Evolutionary conservation across 1,284 basidiomycete genomes (phyloP).

Genomic region (Lentinula novae-zelandiae): DNA sequence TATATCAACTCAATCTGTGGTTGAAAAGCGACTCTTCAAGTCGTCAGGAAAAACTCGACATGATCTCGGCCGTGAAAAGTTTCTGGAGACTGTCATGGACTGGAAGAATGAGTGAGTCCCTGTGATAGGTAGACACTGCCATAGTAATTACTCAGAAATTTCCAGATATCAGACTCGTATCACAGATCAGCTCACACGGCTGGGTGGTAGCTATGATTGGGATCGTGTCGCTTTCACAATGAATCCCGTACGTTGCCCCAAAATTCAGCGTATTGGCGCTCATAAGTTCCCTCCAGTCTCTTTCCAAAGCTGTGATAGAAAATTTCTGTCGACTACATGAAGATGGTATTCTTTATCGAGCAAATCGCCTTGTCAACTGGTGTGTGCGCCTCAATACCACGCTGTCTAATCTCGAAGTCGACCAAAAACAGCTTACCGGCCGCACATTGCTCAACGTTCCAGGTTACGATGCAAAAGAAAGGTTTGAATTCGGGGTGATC

Average conservation of each 20-base stretch:
- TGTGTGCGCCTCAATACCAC: slow-evolving; percentile 96
- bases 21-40: slow-evolving; percentile 92
- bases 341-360: slow-evolving; percentile 93
- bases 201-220: slow-evolving; percentile 97
- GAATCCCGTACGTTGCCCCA: slow-evolving; percentile 63
- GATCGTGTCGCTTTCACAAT: slow-evolving; percentile 94
- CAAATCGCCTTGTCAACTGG: slow-evolving; percentile 98
- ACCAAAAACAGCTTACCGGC: slow-evolving; percentile 90
- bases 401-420: slow-evolving; percentile 96
- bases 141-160: slow-evolving; percentile 5
- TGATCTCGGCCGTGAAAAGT: slow-evolving; percentile 91
- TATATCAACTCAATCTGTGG: slow-evolving; percentile 98
- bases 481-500: slow-evolving; percentile 97
- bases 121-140: background rate
- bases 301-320: slow-evolving; percentile 88
- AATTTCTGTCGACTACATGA: slow-evolving; percentile 92
- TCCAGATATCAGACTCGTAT: slow-evolving; percentile 86
- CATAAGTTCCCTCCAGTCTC: slow-evolving; percentile 39
- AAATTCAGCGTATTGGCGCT: background rate
- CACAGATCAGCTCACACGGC: slow-evolving; percentile 83
- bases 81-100: slow-evolving; percentile 89
- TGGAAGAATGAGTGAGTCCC: slow-evolving; percentile 91
- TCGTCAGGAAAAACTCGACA: slow-evolving; percentile 82
- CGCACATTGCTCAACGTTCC: slow-evolving; percentile 89
- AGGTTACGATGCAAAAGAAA: slow-evolving; percentile 92